These are phyloP conservation scores for Fusarium sp. DNA, from an alignment of 2,329 filamentous ascomycete species.

Conservation along the genomic window DNA sequence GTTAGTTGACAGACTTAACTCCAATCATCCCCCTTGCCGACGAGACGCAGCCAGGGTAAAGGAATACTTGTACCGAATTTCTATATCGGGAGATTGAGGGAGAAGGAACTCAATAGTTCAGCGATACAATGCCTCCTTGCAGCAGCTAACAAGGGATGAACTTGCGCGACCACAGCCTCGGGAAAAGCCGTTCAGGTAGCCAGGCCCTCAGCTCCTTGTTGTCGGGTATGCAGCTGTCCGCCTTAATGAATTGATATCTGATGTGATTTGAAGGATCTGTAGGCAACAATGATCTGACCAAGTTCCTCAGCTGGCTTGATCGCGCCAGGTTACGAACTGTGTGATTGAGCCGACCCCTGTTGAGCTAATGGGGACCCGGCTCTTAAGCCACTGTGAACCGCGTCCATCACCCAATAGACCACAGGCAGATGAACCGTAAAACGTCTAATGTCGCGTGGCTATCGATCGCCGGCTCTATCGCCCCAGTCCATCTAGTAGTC, in stretches of 20 bases:
- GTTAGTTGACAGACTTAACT: neutral
- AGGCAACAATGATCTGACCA: conserved; percentile 15
- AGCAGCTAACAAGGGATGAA: conserved; percentile 28
- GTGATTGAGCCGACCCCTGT: conserved; percentile 16
- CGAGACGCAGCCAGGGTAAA: neutral
- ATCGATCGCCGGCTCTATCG: conserved; percentile 5
- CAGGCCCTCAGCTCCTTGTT: conserved; percentile 19
- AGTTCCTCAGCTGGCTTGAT: conserved; percentile 3
- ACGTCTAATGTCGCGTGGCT: conserved; percentile 2
- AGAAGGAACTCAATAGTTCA: neutral
- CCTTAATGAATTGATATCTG: conserved; percentile 4
- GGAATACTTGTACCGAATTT: neutral
- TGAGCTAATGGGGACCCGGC: conserved; percentile 2
- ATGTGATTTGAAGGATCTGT: neutral
- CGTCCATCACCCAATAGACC: conserved; percentile 18
- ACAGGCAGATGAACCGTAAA: conserved; percentile 4
- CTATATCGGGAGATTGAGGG: neutral
- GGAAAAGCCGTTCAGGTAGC: conserved; percentile 11
- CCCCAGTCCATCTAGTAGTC: neutral
- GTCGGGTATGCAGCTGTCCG: conserved; percentile 40
- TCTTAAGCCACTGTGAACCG: conserved; percentile 12
- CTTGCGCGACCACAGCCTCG: conserved; percentile 30
- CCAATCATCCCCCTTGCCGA: neutral
- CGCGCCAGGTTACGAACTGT: neutral
- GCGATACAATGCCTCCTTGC: conserved; percentile 25